Percentiles rank a stretch among this genome's conserved stretches.
These are phyloP conservation scores for Mucor saturninus DNA, from an alignment of 371 early-diverging fungal genomes.

Conservation along the genomic window DNA sequence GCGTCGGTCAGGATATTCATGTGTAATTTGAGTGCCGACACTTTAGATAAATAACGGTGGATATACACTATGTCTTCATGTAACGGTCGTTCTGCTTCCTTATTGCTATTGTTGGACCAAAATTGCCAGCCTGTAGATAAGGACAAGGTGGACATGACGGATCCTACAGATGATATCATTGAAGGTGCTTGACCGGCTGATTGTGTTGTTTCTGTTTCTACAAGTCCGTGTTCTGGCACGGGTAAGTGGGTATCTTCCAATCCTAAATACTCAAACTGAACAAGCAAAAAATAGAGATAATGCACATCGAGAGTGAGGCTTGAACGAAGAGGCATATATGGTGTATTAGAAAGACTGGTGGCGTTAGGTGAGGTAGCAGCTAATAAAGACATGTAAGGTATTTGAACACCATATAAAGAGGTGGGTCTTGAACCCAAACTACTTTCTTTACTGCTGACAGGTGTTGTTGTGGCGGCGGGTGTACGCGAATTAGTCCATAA, in stretches of 20 bases:
- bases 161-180: slow-evolving; percentile 59
- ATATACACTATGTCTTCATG: slow-evolving; percentile 63
- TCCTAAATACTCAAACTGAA: slow-evolving; percentile 65
- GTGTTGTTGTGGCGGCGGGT: slow-evolving; percentile 1
- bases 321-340: slow-evolving; percentile 46
- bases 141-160: slow-evolving; percentile 62
- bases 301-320: slow-evolving; percentile 62
- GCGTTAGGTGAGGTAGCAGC: slow-evolving; percentile 47
- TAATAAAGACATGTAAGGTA: slow-evolving; percentile 52
- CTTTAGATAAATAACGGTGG: slow-evolving; percentile 50
- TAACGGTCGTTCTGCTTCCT: slow-evolving; percentile 33
- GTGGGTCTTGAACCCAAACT: slow-evolving; percentile 37
- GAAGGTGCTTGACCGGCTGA: slow-evolving; percentile 49
- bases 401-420: slow-evolving; percentile 34
- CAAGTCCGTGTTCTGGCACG: slow-evolving; percentile 39
- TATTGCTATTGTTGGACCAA: slow-evolving; percentile 47
- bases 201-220: slow-evolving; percentile 38
- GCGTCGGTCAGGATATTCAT: slow-evolving; percentile 44
- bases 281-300: slow-evolving; percentile 62
- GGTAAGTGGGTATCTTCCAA: slow-evolving; percentile 54
- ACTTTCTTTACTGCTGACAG: slow-evolving; percentile 12
- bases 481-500: slow-evolving; percentile 16
- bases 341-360: slow-evolving; percentile 33
- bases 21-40: slow-evolving; percentile 59
- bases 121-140: slow-evolving; percentile 68